A percentile compares a stretch with the other conserved stretches of the same genome.
Conservation (phyloP, 305 asterid species). For the Fraxinus nigra region DNA sequence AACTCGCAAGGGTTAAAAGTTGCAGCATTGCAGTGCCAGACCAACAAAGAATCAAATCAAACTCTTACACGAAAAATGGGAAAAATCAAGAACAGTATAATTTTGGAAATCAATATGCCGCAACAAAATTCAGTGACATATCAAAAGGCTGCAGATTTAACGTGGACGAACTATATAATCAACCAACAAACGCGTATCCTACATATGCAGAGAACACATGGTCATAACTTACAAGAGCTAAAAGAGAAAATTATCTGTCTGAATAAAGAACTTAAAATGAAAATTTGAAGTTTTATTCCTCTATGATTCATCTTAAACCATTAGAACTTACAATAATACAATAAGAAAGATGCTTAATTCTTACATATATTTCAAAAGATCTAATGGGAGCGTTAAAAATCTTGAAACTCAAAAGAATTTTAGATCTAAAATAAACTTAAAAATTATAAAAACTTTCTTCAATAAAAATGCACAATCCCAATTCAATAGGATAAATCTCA, state of each 20-base stretch:
- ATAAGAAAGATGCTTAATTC: background rate
- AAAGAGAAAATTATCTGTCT: background rate
- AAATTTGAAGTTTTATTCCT: constrained; percentile 8
- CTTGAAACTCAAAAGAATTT: constrained; percentile 24
- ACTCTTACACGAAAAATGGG: background rate
- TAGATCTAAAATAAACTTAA: constrained; percentile 43
- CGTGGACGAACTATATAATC: background rate
- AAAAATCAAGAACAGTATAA: constrained; percentile 9
- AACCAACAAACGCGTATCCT: background rate
- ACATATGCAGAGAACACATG: background rate
- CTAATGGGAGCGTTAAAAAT: constrained; percentile 1
- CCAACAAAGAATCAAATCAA: background rate
- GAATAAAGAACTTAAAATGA: constrained; percentile 6
- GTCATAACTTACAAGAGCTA: background rate
- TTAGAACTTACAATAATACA: background rate
- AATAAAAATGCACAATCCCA: background rate
- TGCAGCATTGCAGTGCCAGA: background rate
- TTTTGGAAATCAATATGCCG: background rate
- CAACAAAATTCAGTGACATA: constrained; percentile 4
- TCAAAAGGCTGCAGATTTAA: background rate
- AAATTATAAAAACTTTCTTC: constrained; percentile 1
- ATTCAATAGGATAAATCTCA: constrained; percentile 23
- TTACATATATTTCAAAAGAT: background rate
- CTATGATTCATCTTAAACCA: constrained; percentile 24
- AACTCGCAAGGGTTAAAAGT: too few species aligned